Conservation (phyloP, 1,284 basidiomycete genomes). For the Apiotrichum veenhuisii region DNA sequence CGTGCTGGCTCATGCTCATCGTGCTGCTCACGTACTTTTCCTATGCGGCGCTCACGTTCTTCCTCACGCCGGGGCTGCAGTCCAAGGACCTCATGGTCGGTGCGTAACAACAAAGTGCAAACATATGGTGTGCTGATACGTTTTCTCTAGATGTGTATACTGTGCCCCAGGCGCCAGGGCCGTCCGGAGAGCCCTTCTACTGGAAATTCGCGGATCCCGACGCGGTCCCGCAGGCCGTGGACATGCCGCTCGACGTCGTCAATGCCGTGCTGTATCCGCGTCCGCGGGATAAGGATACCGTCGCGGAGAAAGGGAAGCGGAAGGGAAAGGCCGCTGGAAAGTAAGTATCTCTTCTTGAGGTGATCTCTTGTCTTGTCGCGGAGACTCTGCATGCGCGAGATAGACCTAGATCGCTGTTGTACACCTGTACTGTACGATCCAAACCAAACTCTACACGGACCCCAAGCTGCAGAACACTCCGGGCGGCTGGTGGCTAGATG, state of each 20-base stretch:
- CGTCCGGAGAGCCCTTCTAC: slow-evolving; percentile 21
- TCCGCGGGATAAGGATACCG: too few relatives aligned
- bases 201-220: slow-evolving; percentile 43
- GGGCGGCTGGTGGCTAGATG: background rate
- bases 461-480: background rate
- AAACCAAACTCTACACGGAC: too few relatives aligned
- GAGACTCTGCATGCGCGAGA: background rate
- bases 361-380: too few relatives aligned
- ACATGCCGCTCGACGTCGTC: slow-evolving; percentile 75
- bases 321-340: too few relatives aligned
- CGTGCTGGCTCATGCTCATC: slow-evolving; percentile 69
- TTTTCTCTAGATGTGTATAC: slow-evolving; percentile 7
- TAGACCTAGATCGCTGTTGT: background rate
- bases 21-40: slow-evolving; percentile 71
- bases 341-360: background rate
- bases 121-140: background rate
- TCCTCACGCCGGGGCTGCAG: slow-evolving; percentile 65
- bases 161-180: background rate
- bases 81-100: slow-evolving; percentile 65
- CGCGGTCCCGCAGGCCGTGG: slow-evolving; percentile 64
- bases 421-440: background rate
- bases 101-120: slow-evolving; percentile 33
- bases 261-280: slow-evolving; percentile 63
- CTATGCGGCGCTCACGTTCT: slow-evolving; percentile 70
- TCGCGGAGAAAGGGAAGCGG: too few relatives aligned